A percentile compares a stretch with the other conserved stretches of the same genome.
Conservation (phyloP, 371 early-diverging fungal species). For the Mucor racemosus region DNA sequence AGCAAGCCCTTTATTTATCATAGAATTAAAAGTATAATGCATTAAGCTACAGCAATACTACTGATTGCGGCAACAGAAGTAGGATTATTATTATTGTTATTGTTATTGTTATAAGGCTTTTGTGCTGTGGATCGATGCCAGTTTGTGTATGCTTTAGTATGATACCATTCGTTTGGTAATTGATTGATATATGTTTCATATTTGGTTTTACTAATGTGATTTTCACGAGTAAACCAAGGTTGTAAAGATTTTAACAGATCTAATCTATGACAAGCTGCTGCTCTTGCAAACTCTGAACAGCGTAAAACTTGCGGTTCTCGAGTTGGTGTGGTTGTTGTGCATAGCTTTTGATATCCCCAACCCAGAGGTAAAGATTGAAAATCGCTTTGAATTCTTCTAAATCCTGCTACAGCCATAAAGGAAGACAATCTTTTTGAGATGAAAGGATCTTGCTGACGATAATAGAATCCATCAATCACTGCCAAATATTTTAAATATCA, state of each 20-base stretch:
- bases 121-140: slow-evolving; percentile 47
- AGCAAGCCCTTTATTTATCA: background rate
- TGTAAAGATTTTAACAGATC: slow-evolving; percentile 34
- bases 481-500: too few relatives aligned
- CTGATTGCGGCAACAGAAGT: background rate
- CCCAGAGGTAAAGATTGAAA: slow-evolving; percentile 50
- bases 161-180: slow-evolving; percentile 33
- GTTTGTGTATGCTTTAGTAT: slow-evolving; percentile 35
- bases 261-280: slow-evolving; percentile 34
- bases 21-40: background rate
- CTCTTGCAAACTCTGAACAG: slow-evolving; percentile 32
- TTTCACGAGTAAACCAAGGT: slow-evolving; percentile 30
- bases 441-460: slow-evolving; percentile 16
- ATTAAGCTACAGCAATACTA: background rate
- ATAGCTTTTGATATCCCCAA: slow-evolving; percentile 31
- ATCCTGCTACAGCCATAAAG: slow-evolving; percentile 39
- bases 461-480: slow-evolving; percentile 16
- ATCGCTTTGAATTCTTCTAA: slow-evolving; percentile 44
- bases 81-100: background rate
- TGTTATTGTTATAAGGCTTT: slow-evolving; percentile 25
- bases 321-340: background rate
- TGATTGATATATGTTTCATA: slow-evolving; percentile 20
- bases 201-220: slow-evolving; percentile 12
- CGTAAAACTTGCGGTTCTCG: background rate
- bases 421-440: slow-evolving; percentile 30